Evolutionary conservation across 1,139 yeast genomes (phyloP).

Genomic region (Geotrichum histeridarum): DNA sequence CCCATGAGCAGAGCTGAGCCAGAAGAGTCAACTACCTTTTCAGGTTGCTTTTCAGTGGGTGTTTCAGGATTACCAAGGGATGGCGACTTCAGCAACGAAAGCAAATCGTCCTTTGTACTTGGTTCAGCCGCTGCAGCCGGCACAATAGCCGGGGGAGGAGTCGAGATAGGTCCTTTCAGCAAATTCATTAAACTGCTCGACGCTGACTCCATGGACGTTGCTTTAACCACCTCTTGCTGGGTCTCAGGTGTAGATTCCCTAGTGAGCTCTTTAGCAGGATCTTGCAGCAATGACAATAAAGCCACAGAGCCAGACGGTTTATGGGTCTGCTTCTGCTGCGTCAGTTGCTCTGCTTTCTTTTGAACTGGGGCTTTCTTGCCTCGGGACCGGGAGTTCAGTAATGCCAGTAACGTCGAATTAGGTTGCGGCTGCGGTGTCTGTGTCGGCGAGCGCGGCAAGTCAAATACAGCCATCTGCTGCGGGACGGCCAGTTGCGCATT

Average conservation of each 20-base stretch:
- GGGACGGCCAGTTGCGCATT: conserved; percentile 17
- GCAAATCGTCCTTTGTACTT: not conserved
- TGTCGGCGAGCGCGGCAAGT: conserved; percentile 21
- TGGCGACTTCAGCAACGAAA: not conserved
- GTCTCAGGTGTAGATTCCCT: not conserved
- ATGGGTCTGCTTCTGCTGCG: not conserved
- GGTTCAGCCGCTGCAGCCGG: not conserved
- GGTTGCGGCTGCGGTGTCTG: conserved; percentile 36
- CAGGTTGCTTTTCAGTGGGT: not conserved
- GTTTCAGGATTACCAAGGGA: not conserved
- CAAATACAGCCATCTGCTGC: not conserved
- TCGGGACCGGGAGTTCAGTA: conserved; percentile 26
- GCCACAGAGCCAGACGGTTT: conserved; percentile 5
- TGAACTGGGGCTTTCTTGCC: conserved; percentile 17
- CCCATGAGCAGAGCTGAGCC: conserved; percentile 8
- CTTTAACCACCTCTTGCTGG: not conserved
- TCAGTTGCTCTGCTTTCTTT: not conserved
- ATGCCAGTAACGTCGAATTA: conserved; percentile 29
- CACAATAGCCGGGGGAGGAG: not conserved
- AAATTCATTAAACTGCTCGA: not conserved
- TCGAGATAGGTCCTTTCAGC: not conserved
- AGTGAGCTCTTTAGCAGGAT: not conserved
- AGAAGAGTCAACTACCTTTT: conserved; percentile 4
- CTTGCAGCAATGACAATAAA: conserved; percentile 7
- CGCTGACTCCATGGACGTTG: not conserved